Evolutionary conservation across 78 protist species (phyloP).

Genomic region (Isochrysis galbana): DNA sequence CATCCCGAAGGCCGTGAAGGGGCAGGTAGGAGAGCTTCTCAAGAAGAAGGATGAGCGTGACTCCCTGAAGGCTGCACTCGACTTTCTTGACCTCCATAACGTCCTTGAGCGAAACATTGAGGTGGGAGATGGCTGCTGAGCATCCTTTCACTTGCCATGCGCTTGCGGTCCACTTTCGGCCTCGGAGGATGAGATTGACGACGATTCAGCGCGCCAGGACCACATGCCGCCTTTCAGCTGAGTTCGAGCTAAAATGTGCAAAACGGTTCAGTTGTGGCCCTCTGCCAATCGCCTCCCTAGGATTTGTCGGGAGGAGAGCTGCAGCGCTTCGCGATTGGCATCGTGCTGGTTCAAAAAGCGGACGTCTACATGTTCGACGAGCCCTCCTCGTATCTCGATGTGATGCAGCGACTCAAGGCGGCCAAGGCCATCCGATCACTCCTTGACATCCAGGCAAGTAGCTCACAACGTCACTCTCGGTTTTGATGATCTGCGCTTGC

Average conservation of each 20-base stretch:
- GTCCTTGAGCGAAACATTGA: conserved; percentile 78
- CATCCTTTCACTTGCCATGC: too few relatives aligned
- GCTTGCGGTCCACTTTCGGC: too few relatives aligned
- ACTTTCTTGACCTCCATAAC: conserved; percentile 68
- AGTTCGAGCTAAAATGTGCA: too few relatives aligned
- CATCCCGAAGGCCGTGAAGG: conserved; percentile 89
- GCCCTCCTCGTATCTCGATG: conserved; percentile 98
- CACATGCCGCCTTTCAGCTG: too few relatives aligned
- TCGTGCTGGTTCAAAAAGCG: conserved; percentile 55
- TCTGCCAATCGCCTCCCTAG: too few relatives aligned
- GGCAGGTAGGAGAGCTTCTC: conserved; percentile 79
- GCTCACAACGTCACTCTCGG: too few relatives aligned
- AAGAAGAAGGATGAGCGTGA: conserved; percentile 63
- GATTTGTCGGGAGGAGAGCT: conserved; percentile 88
- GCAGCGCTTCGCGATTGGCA: conserved; percentile 98
- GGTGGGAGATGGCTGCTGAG: too few relatives aligned
- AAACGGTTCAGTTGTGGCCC: too few relatives aligned
- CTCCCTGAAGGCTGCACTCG: neutral
- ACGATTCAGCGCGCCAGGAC: too few relatives aligned
- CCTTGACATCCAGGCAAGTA: neutral
- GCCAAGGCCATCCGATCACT: conserved; percentile 59
- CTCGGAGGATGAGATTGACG: too few relatives aligned
- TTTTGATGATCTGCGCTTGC: too few relatives aligned
- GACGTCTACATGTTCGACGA: conserved; percentile 98
- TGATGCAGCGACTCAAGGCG: conserved; percentile 95